These are phyloP conservation scores for Aspergillus ochraceoroseus DNA, from an alignment of 2,329 filamentous ascomycete genomes.

Conservation along the genomic window DNA sequence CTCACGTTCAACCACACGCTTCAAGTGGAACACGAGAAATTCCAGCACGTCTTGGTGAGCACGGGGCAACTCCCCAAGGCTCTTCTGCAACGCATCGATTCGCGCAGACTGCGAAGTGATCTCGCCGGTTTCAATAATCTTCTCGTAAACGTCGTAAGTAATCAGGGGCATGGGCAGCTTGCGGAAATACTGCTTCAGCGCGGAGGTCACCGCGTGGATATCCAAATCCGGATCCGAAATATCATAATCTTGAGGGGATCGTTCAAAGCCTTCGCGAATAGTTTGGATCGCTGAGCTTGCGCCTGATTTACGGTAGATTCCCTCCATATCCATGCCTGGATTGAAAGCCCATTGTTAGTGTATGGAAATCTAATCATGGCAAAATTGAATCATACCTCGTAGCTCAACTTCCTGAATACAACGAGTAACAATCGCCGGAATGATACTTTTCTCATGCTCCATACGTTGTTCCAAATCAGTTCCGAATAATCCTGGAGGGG, in stretches of 20 bases:
- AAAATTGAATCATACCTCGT: slow-evolving; percentile 53
- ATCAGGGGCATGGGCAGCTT: slow-evolving; percentile 84
- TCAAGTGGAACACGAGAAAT: slow-evolving; percentile 89
- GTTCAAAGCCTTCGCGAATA: slow-evolving; percentile 88
- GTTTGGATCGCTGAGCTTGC: slow-evolving; percentile 85
- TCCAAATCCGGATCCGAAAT: slow-evolving; percentile 91
- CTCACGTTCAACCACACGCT: slow-evolving; percentile 75
- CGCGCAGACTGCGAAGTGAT: slow-evolving; percentile 63
- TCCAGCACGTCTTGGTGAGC: slow-evolving; percentile 85
- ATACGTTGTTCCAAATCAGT: slow-evolving; percentile 81
- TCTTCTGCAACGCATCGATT: slow-evolving; percentile 64
- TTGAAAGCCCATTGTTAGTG: slow-evolving; percentile 14
- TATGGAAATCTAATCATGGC: not conserved
- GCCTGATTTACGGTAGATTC: slow-evolving; percentile 96
- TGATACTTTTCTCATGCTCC: slow-evolving; percentile 81
- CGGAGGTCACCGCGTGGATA: slow-evolving; percentile 92
- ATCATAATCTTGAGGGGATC: slow-evolving; percentile 68
- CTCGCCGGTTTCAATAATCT: slow-evolving; percentile 65
- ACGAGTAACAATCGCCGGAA: slow-evolving; percentile 82
- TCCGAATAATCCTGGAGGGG: slow-evolving; percentile 64
- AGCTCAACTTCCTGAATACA: slow-evolving; percentile 97
- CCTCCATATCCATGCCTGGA: slow-evolving; percentile 81
- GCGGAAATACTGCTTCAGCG: slow-evolving; percentile 95
- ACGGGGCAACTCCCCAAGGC: slow-evolving; percentile 72
- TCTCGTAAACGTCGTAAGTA: slow-evolving; percentile 88